Evolutionary conservation across 371 early-diverging fungal genomes (phyloP).

Genomic region (Mucor plumbeus): DNA sequence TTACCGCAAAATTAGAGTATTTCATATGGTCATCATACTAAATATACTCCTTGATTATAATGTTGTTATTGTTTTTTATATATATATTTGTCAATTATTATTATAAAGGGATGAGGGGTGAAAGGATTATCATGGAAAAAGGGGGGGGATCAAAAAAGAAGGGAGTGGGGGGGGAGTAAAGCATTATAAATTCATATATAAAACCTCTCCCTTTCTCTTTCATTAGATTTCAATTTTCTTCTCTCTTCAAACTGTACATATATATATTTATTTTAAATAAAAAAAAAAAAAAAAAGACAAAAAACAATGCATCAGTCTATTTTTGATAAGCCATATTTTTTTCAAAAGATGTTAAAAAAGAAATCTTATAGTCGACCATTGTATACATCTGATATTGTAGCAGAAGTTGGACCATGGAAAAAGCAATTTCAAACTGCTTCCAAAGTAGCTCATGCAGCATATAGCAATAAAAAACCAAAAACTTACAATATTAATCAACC

Average conservation of each 20-base stretch:
- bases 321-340: conserved; percentile 29
- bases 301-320: conserved; percentile 11
- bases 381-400: conserved; percentile 22
- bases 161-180: conserved; percentile 10
- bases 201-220: neutral
- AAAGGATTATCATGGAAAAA: neutral
- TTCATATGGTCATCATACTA: neutral
- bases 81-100: neutral
- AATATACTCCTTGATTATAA: neutral
- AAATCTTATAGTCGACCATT: conserved; percentile 24
- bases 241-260: neutral
- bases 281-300: too few relatives aligned
- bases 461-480: conserved; percentile 17
- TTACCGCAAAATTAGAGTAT: neutral
- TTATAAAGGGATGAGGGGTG: neutral
- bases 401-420: conserved; percentile 12
- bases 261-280: neutral
- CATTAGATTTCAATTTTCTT: conserved; percentile 6
- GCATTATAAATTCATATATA: conserved; percentile 8
- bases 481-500: conserved; percentile 22
- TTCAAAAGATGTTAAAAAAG: conserved; percentile 30
- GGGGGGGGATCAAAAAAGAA: neutral
- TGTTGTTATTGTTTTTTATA: conserved; percentile 7
- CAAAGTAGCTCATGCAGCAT: conserved; percentile 8
- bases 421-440: conserved; percentile 18